phyloP scores from a whole-genome alignment of 306 rosid species.

The Rosa rugosa region DNA sequence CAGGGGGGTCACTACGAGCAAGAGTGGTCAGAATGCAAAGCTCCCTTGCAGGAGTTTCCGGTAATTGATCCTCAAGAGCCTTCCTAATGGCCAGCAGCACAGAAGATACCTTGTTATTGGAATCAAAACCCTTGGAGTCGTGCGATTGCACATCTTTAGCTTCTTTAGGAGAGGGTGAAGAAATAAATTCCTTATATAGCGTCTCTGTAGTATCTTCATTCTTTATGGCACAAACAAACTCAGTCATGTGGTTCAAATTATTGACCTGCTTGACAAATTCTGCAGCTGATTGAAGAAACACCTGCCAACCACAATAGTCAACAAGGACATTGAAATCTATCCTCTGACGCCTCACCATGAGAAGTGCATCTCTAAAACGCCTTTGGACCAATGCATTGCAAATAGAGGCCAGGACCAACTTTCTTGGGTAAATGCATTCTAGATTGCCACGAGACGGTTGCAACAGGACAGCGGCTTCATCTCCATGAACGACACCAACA shows the following conservation, averaged over 20 bases:
- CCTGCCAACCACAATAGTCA: conserved; percentile 75
- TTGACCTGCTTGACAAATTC: conserved; percentile 84
- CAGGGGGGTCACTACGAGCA: conserved; percentile 93
- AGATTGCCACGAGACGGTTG: conserved; percentile 89
- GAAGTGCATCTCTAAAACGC: conserved; percentile 83
- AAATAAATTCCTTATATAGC: conserved; percentile 54
- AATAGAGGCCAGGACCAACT: conserved; percentile 79
- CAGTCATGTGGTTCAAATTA: conserved; percentile 84
- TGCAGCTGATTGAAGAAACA: conserved; percentile 71
- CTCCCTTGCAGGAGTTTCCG: conserved; percentile 83
- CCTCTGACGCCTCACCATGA: conserved; percentile 93
- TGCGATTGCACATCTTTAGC: conserved; percentile 40
- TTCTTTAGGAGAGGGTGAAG: conserved; percentile 43
- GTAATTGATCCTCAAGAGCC: conserved; percentile 74
- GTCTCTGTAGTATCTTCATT: conserved; percentile 66
- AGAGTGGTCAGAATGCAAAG: conserved; percentile 93
- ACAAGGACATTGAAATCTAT: conserved; percentile 89
- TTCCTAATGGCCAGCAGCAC: conserved; percentile 71
- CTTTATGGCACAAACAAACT: conserved; percentile 89
- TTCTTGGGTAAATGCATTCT: conserved; percentile 86
- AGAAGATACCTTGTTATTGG: conserved; percentile 68
- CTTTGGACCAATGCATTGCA: conserved; percentile 70
- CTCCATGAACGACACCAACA: conserved; percentile 85
- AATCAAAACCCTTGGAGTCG: conserved; percentile 33
- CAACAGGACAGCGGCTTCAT: conserved; percentile 72